These are phyloP conservation scores for Phytophthora niederhauseri DNA, from an alignment of 352 stramenopile genomes.

Conservation along the genomic window DNA sequence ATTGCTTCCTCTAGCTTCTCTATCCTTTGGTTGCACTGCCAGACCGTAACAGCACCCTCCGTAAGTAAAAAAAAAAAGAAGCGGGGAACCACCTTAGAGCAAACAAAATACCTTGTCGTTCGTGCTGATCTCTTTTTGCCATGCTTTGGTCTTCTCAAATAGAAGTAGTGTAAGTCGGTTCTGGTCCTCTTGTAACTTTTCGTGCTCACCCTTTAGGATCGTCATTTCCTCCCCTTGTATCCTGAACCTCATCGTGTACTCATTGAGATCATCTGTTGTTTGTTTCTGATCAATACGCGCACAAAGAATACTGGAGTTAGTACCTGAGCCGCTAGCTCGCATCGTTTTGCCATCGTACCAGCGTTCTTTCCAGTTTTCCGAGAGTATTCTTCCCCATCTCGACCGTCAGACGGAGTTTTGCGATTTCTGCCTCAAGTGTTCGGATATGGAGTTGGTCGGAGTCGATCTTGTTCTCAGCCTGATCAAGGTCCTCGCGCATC, in stretches of 20 bases:
- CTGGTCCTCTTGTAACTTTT: constrained; percentile 55
- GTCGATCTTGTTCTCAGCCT: constrained; percentile 77
- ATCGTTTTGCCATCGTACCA: constrained; percentile 37
- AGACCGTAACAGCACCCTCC: background rate
- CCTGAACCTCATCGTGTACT: constrained; percentile 36
- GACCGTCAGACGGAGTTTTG: constrained; percentile 69
- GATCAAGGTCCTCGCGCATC: constrained; percentile 59
- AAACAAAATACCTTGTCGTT: constrained; percentile 52
- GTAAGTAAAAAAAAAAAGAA: background rate
- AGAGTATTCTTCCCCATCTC: constrained; percentile 65
- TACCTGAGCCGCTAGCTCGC: background rate
- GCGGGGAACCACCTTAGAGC: background rate
- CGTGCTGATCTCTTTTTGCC: constrained; percentile 62
- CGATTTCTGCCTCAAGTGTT: constrained; percentile 64
- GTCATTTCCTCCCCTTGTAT: constrained; percentile 44
- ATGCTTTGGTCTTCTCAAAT: constrained; percentile 80
- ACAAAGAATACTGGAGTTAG: constrained; percentile 8
- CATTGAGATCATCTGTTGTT: constrained; percentile 57
- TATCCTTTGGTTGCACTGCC: constrained; percentile 59
- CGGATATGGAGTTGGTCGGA: constrained; percentile 68
- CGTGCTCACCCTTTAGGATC: constrained; percentile 36
- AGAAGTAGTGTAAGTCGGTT: constrained; percentile 60
- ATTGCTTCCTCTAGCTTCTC: constrained; percentile 42
- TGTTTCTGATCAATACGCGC: constrained; percentile 45
- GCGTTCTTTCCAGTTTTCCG: constrained; percentile 45